These are phyloP conservation scores for Iris pallida DNA, from an alignment of 116 monocot species.

Conservation along the genomic window DNA sequence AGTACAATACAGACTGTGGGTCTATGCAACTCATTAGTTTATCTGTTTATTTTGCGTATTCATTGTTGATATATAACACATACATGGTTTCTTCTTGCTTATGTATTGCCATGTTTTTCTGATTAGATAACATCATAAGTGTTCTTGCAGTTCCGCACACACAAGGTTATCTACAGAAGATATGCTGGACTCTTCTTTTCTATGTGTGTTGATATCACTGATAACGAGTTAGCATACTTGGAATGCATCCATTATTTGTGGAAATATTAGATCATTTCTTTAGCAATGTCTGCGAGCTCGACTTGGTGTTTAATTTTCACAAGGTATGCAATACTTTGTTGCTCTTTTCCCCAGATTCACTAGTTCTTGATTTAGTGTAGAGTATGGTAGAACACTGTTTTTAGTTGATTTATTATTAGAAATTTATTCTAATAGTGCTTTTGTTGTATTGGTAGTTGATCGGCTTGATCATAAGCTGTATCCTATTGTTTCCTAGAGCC, in stretches of 20 bases:
- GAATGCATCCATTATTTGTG: conserved; percentile 96
- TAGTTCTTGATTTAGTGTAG: background rate
- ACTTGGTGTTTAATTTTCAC: conserved; percentile 93
- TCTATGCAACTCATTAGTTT: too few species aligned
- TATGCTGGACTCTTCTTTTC: conserved; percentile 95
- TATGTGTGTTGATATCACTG: conserved; percentile 94
- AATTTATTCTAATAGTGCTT: background rate
- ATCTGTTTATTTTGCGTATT: too few species aligned
- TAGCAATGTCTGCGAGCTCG: conserved; percentile 94
- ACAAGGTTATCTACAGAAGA: conserved; percentile 96
- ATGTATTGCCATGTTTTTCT: conserved; percentile 2
- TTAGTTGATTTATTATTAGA: background rate
- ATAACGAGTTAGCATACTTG: conserved; percentile 89
- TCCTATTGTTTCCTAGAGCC: background rate
- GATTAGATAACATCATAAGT: background rate
- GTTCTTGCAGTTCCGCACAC: conserved; percentile 86
- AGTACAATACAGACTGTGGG: too few species aligned
- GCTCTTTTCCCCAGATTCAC: too few species aligned
- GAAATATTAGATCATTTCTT: conserved; percentile 97
- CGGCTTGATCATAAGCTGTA: background rate
- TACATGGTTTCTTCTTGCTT: background rate
- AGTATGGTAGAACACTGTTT: background rate
- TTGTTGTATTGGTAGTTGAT: background rate
- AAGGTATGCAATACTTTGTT: conserved; percentile 45
- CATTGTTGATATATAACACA: background rate